A percentile compares a stretch with the other conserved stretches of the same genome.
These are phyloP conservation scores for Craspedostauros australis DNA, from an alignment of 108 stramenopile species.

Conservation along the genomic window DNA sequence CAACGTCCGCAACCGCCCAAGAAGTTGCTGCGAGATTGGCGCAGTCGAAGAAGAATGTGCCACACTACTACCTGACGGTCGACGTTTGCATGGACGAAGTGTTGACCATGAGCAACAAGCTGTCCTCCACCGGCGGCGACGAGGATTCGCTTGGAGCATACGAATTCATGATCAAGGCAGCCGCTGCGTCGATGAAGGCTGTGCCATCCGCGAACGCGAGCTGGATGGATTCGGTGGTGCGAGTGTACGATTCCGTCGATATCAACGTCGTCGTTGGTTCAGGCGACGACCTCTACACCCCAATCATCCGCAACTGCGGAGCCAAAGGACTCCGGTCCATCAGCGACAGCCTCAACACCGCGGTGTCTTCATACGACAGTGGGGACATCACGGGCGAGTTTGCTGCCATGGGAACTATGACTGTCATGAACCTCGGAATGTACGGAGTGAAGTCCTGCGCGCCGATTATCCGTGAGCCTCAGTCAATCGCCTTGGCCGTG, in stretches of 20 bases:
- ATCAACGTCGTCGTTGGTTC: slow-evolving; percentile 98
- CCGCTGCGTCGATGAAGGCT: slow-evolving; percentile 93
- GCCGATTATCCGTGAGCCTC: slow-evolving; percentile 99
- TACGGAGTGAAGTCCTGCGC: slow-evolving; percentile 96
- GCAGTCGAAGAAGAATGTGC: slow-evolving; percentile 92
- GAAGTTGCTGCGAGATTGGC: slow-evolving; percentile 92
- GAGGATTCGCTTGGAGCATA: slow-evolving; percentile 91
- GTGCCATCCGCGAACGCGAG: slow-evolving; percentile 92
- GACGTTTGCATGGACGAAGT: slow-evolving; percentile 87
- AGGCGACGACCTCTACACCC: slow-evolving; percentile 90
- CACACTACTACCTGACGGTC: slow-evolving; percentile 93
- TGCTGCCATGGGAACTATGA: slow-evolving; percentile 81
- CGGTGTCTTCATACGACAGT: slow-evolving; percentile 63
- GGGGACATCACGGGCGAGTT: slow-evolving; percentile 30
- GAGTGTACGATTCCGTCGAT: slow-evolving; percentile 78
- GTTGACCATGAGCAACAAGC: slow-evolving; percentile 70
- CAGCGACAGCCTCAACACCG: slow-evolving; percentile 78
- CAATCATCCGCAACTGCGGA: slow-evolving; percentile 49
- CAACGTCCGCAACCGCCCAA: slow-evolving; percentile 80
- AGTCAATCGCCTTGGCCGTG: slow-evolving; percentile 96
- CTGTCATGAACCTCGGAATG: slow-evolving; percentile 98
- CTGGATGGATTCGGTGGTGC: slow-evolving; percentile 40
- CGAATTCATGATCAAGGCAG: slow-evolving; percentile 95
- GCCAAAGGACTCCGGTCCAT: slow-evolving; percentile 80
- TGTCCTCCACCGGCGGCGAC: slow-evolving; percentile 47